Conservation (phyloP, 78 protist species). For the Dictyostelium firmibasis region DNA sequence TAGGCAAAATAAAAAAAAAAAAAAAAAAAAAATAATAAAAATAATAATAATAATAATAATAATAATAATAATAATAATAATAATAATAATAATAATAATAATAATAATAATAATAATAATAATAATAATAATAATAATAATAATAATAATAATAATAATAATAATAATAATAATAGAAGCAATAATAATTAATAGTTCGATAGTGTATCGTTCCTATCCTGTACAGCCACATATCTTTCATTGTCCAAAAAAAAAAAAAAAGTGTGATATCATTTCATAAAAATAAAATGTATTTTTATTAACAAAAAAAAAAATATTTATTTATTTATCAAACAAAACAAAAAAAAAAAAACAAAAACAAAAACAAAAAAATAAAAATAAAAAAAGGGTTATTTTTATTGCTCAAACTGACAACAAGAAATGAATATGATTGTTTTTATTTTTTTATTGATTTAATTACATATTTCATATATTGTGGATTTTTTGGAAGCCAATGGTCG, state of each 20-base stretch:
- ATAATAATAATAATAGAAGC: neutral
- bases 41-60: no score
- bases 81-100: no score
- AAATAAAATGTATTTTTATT: neutral
- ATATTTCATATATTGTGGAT: neutral
- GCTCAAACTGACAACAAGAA: no score
- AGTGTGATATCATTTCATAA: neutral
- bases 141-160: no score
- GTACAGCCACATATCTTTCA: neutral
- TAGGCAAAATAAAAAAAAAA: neutral
- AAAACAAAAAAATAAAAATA: neutral
- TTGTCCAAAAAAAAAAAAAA: neutral
- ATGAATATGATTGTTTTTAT: neutral
- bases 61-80: no score
- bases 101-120: no score
- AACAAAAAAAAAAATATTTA: no score
- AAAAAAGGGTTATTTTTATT: neutral
- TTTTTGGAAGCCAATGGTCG: neutral
- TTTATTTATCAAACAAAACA: no score
- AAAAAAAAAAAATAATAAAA: neutral
- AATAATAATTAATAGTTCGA: constrained; percentile 6
- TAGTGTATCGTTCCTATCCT: constrained; percentile 5
- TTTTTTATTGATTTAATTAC: neutral
- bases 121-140: no score
- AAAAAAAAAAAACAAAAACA: neutral